Base-by-base conservation (phyloP, 352 stramenopile species). In the Pythium vanterpoolii region DNA sequence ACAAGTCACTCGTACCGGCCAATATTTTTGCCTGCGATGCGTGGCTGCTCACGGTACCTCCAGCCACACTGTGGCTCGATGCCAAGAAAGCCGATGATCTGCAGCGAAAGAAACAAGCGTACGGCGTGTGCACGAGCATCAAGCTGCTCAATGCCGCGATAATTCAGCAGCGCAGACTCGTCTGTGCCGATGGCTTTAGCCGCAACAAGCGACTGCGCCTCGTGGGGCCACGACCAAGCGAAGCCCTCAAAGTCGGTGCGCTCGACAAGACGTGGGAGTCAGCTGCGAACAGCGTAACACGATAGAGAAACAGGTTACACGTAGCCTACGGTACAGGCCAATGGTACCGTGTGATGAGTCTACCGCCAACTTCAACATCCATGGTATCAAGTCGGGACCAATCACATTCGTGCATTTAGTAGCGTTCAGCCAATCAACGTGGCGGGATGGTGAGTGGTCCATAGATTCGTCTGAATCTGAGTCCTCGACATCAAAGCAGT, bases 21-120 rank as follows among this genome's bases (percentile, higher is more conserved):
- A 72, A 94, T 30, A 27, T 92, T 30, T 92, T 94, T 50, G 62
- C 79, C 21, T 94, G 84, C 49, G 82, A 94, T 51, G 76, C 83
- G 54, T 94, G 82, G 82, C 59, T 92, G 24, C 62, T 94, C 43
- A 72, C 80, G 1, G 30, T 74, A 19, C 82, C 84, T 11, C 81
- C 81, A 0, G 54, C 71, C 21, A 77, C 72, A 6, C 54, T 92
- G 9, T 94, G 84, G 84, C 77, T 74, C 13, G 53, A 81, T 23
- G 79, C 79, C 14, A 85, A 89, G 64, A 54, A 68, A 28, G 68
- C 63, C 6, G 58, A 67, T 18, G 72, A 92, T 50, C 51, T 64
- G 24, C 64, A 79, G 51, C 51, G 55, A 13, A 79, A 91, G 70
- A 57, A 79, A 44, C 68, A 90, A 43, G 82, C 71, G 16, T 94